Percentiles rank a stretch among this genome's conserved stretches.
Conservation (phyloP, 805 yeast species). For the Metschnikowia gelsemii region DNA sequence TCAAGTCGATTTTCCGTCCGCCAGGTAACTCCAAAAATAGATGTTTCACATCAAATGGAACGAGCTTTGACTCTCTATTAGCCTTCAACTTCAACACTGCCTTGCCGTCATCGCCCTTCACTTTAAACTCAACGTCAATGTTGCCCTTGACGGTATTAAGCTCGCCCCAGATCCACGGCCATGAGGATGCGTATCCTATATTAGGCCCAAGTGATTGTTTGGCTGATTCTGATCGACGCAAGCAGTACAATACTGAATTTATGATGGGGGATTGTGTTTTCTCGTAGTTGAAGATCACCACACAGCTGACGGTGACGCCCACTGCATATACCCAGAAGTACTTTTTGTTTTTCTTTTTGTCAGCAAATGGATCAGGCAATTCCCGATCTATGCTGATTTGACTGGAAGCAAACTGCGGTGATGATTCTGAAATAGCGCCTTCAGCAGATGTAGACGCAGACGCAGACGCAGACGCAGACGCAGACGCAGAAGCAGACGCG, state of each 20-base stretch:
- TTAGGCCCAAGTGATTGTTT: conserved; percentile 67
- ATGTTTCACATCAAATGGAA: conserved; percentile 40
- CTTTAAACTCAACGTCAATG: conserved; percentile 69
- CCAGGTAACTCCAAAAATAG: conserved; percentile 30
- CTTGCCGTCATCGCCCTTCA: conserved; percentile 60
- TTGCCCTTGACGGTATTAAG: conserved; percentile 80
- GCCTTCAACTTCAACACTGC: conserved; percentile 68
- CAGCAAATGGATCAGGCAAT: conserved; percentile 75
- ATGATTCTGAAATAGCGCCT: background rate
- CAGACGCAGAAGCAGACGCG: conserved; percentile 1
- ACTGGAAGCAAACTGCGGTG: conserved; percentile 1
- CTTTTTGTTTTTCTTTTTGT: conserved; percentile 48
- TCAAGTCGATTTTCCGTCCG: conserved; percentile 27
- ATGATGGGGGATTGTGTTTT: conserved; percentile 87
- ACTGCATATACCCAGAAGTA: conserved; percentile 50
- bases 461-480: conserved; percentile 3
- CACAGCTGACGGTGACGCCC: conserved; percentile 40
- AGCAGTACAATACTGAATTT: conserved; percentile 78
- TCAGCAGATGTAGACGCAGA: background rate
- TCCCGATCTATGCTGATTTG: conserved; percentile 68
- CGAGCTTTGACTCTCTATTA: conserved; percentile 57
- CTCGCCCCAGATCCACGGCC: conserved; percentile 90
- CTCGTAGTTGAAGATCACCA: conserved; percentile 85
- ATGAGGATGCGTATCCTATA: conserved; percentile 66
- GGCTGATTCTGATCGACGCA: conserved; percentile 72